A percentile compares a stretch with the other conserved stretches of the same genome.
phyloP scores from a whole-genome alignment of 164 flowering plant genomes.

The Chimonanthus salicifolius region DNA sequence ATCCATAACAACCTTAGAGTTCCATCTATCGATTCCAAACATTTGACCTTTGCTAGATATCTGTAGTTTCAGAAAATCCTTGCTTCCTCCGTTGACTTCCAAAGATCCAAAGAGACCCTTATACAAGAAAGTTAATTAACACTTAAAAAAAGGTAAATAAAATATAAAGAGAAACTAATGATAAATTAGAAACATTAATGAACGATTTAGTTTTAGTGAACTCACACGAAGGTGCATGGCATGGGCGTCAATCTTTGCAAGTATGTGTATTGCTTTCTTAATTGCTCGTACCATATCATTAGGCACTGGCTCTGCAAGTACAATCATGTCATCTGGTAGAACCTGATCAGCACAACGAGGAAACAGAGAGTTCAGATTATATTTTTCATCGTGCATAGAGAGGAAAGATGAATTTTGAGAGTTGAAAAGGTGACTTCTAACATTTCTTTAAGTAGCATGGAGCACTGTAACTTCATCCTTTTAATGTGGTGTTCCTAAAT shows the following conservation, averaged over 20 bases:
- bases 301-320: conserved; percentile 91
- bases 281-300: conserved; percentile 83
- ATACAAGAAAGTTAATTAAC: too few relatives aligned
- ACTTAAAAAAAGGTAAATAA: background rate
- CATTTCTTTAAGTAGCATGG: too few relatives aligned
- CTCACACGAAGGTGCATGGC: conserved; percentile 88
- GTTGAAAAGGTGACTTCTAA: too few relatives aligned
- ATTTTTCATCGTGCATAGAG: too few relatives aligned
- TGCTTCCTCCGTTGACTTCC: background rate
- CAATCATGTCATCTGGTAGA: conserved; percentile 94
- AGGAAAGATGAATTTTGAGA: too few relatives aligned
- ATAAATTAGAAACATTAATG: background rate
- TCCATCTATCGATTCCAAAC: too few relatives aligned
- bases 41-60: too few relatives aligned
- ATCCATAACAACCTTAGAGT: too few relatives aligned
- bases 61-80: too few relatives aligned
- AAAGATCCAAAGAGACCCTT: background rate
- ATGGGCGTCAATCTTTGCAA: conserved; percentile 86
- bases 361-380: background rate
- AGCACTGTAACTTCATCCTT: too few relatives aligned
- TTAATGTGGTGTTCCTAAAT: too few relatives aligned
- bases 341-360: conserved; percentile 37
- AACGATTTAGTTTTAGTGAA: conserved; percentile 4
- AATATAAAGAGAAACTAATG: background rate
- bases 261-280: conserved; percentile 63